These are phyloP conservation scores for Talaromyces islandicus DNA, from an alignment of 2,329 filamentous ascomycete species.

Conservation along the genomic window DNA sequence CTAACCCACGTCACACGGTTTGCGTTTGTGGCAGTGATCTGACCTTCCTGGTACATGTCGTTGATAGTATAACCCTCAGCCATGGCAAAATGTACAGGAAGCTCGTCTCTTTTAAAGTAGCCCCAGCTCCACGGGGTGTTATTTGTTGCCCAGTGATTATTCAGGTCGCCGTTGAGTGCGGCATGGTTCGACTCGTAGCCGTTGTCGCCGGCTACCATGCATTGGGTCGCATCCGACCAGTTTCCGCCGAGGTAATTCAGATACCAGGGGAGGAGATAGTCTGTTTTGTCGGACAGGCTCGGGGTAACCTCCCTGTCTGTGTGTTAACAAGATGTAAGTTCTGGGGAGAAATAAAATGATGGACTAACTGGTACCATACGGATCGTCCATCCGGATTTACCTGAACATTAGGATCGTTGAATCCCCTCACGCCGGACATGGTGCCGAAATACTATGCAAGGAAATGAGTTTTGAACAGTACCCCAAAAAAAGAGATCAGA, in stretches of 20 bases:
- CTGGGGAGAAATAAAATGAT: too few species aligned
- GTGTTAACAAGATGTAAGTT: conserved; percentile 1
- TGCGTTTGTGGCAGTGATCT: conserved; percentile 47
- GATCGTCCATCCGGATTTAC: conserved; percentile 40
- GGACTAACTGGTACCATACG: conserved; percentile 43
- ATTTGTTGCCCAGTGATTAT: conserved; percentile 49
- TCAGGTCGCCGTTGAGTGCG: conserved; percentile 46
- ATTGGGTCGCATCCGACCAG: conserved; percentile 48
- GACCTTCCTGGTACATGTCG: conserved; percentile 53
- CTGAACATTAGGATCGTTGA: conserved; percentile 52
- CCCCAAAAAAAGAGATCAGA: neutral
- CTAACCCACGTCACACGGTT: conserved; percentile 49
- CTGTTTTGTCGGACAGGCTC: conserved; percentile 29
- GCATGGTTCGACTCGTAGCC: conserved; percentile 49
- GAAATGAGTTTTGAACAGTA: neutral
- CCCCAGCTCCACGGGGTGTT: conserved; percentile 52
- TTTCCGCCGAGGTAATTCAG: conserved; percentile 50
- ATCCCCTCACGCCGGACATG: conserved; percentile 51
- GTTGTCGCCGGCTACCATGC: conserved; percentile 48
- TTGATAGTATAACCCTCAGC: conserved; percentile 50
- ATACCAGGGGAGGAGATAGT: conserved; percentile 48
- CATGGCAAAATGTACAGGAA: conserved; percentile 51
- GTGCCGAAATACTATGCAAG: conserved; percentile 48
- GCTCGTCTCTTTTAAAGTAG: conserved; percentile 45
- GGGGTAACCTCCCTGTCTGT: conserved; percentile 30